A percentile compares a stretch with the other conserved stretches of the same genome.
These are phyloP conservation scores for Linaria vulgaris DNA, from an alignment of 257 asterid species.

Conservation along the genomic window DNA sequence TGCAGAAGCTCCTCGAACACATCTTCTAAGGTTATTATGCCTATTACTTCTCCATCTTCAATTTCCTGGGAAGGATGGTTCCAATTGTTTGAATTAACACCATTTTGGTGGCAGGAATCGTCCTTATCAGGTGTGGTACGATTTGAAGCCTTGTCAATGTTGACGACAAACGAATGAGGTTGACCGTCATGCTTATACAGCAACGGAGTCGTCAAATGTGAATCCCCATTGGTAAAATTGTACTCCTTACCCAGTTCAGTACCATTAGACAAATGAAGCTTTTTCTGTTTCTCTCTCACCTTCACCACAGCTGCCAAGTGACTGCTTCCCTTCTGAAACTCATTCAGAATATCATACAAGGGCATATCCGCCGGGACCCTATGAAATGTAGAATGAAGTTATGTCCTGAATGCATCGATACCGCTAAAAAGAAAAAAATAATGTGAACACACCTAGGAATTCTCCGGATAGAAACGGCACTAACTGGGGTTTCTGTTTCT, in stretches of 20 bases:
- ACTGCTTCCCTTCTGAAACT: conserved; percentile 96
- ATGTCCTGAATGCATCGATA: conserved; percentile 9
- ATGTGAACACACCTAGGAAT: conserved; percentile 66
- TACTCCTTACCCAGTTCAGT: conserved; percentile 28
- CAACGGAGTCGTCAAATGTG: conserved; percentile 55
- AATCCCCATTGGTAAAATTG: conserved; percentile 32
- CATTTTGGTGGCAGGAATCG: conserved; percentile 37
- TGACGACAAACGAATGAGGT: conserved; percentile 42
- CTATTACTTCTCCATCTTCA: conserved; percentile 91
- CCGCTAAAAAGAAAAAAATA: conserved; percentile 6
- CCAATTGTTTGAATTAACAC: conserved; percentile 29
- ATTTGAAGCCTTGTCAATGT: conserved; percentile 50
- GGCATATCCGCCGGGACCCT: conserved; percentile 98
- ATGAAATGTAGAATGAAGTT: conserved; percentile 22
- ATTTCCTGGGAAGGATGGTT: conserved; percentile 46
- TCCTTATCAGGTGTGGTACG: conserved; percentile 22
- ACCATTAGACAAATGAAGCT: conserved; percentile 26
- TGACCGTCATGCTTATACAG: conserved; percentile 42
- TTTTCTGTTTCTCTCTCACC: conserved; percentile 56
- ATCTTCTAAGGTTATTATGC: conserved; percentile 95
- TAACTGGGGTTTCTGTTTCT: conserved; percentile 93
- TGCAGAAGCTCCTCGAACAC: conserved; percentile 98
- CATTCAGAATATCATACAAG: conserved; percentile 88
- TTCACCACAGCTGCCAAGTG: conserved; percentile 99
- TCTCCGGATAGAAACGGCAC: conserved; percentile 89